Percentiles rank a stretch among this genome's conserved stretches.
phyloP scores from a whole-genome alignment of 106 monocot species.

The Posidonia australis region DNA sequence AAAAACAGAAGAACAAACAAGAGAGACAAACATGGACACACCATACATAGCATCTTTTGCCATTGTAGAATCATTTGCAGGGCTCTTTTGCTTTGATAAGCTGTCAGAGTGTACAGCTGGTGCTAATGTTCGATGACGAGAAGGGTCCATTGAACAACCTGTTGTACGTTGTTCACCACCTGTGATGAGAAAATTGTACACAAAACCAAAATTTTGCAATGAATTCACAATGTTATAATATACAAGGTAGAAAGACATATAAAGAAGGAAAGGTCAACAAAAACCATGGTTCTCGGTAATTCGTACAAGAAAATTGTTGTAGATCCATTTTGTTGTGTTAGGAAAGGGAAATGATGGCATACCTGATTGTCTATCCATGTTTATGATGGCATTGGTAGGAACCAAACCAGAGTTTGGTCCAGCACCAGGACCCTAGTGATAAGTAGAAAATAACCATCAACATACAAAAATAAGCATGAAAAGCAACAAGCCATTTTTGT shows the following conservation, averaged over 20 bases:
- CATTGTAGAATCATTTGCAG: slow-evolving; percentile 14
- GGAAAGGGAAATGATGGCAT: neutral
- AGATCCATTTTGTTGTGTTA: too few relatives aligned
- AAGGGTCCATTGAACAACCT: slow-evolving; percentile 20
- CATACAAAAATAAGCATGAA: neutral
- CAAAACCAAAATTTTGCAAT: neutral
- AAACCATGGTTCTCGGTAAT: neutral
- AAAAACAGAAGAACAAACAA: neutral
- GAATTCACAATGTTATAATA: too few relatives aligned
- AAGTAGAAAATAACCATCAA: slow-evolving; percentile 4
- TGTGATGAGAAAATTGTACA: neutral
- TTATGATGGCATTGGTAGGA: slow-evolving; percentile 8
- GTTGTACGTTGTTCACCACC: slow-evolving; percentile 15
- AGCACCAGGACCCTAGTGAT: slow-evolving; percentile 13
- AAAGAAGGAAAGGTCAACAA: neutral
- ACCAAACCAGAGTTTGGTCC: slow-evolving; percentile 27
- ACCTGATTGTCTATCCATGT: slow-evolving; percentile 21
- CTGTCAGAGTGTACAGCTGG: slow-evolving; percentile 15
- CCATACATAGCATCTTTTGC: slow-evolving; percentile 17
- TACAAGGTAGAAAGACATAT: neutral
- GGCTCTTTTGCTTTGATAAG: slow-evolving; percentile 26
- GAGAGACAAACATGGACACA: slow-evolving; percentile 1
- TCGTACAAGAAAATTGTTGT: neutral
- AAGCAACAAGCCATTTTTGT: neutral
- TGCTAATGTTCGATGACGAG: slow-evolving; percentile 9